Percentiles rank a stretch among this genome's conserved stretches.
Evolutionary conservation across 306 rosid species (phyloP).

Genomic region (Morella rubra): DNA sequence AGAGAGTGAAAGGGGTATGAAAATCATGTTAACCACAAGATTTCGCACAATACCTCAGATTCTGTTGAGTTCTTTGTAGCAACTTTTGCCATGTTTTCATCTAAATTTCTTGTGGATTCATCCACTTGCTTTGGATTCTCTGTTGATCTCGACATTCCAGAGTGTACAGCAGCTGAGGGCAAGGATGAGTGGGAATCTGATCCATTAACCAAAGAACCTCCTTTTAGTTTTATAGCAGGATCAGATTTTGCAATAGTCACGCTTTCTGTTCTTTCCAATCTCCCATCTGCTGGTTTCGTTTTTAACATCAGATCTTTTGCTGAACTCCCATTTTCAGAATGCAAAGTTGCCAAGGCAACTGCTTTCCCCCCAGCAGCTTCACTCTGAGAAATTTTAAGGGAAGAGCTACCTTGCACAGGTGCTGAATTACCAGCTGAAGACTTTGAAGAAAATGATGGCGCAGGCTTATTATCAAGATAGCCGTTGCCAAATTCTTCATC

Average conservation of each 20-base stretch:
- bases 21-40: conserved; percentile 15
- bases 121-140: conserved; percentile 73
- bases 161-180: conserved; percentile 42
- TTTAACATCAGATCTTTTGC: conserved; percentile 59
- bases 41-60: conserved; percentile 60
- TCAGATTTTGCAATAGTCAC: conserved; percentile 55
- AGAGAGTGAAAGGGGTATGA: conserved; percentile 8
- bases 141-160: conserved; percentile 60
- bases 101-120: conserved; percentile 55
- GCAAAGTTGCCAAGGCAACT: conserved; percentile 29
- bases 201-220: conserved; percentile 55
- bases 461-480: conserved; percentile 71
- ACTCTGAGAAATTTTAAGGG: conserved; percentile 48
- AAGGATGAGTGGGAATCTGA: conserved; percentile 64
- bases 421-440: conserved; percentile 55
- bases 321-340: conserved; percentile 52
- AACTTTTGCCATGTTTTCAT: conserved; percentile 59
- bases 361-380: conserved; percentile 65
- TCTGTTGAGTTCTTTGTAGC: conserved; percentile 43
- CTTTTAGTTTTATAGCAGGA: conserved; percentile 59
- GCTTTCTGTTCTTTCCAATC: conserved; percentile 61
- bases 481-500: conserved; percentile 99
- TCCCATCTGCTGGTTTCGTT: conserved; percentile 59
- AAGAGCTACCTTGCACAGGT: conserved; percentile 50
- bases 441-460: conserved; percentile 61